phyloP scores from a whole-genome alignment of 305 asterid genomes.

The Nicotiana rustica region DNA sequence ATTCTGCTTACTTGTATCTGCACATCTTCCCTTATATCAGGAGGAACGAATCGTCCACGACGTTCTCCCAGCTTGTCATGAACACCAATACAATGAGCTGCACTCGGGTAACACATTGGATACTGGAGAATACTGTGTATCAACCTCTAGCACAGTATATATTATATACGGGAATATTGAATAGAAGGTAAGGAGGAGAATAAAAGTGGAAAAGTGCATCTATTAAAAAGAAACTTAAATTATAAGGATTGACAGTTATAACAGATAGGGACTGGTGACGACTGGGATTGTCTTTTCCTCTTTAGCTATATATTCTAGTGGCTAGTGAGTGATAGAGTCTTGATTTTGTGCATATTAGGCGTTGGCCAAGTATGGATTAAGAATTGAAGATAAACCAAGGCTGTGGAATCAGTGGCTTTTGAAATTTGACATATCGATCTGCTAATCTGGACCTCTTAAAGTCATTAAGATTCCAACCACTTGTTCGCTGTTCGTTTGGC shows the following conservation, averaged over 20 bases:
- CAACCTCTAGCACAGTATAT: background rate
- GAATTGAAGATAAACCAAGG: background rate
- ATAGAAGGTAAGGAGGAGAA: constrained; percentile 23
- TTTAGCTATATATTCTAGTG: background rate
- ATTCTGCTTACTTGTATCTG: background rate
- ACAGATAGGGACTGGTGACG: background rate
- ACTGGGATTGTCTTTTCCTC: background rate
- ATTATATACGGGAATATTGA: background rate
- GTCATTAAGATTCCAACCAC: background rate
- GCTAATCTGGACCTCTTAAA: background rate
- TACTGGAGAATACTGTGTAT: background rate
- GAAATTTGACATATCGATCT: background rate
- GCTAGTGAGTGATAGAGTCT: background rate
- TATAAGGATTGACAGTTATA: constrained; percentile 6
- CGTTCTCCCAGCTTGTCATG: background rate
- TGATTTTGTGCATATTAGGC: constrained; percentile 27
- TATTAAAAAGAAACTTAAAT: background rate
- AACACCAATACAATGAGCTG: background rate
- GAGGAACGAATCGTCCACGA: background rate
- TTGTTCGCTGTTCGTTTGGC: background rate
- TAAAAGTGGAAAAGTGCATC: background rate
- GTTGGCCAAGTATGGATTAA: too few species aligned
- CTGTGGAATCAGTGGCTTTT: constrained; percentile 9
- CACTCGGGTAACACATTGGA: constrained; percentile 14
- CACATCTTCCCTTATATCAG: background rate